Evolutionary conservation across 2,329 filamentous ascomycete genomes (phyloP).

Genomic region (Talaromyces sp.): DNA sequence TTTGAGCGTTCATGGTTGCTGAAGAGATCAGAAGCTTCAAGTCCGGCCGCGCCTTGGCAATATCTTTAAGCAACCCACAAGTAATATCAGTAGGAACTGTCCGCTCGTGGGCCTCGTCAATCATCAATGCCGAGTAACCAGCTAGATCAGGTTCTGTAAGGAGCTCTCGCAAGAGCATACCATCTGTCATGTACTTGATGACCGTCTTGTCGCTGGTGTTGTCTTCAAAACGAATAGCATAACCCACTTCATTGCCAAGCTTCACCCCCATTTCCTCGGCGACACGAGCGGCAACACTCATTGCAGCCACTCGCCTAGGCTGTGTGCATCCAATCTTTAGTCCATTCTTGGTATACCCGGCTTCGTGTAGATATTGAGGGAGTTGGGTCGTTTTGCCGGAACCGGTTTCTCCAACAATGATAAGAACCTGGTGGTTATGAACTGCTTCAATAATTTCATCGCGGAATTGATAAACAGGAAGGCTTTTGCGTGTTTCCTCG

Average conservation of each 20-base stretch:
- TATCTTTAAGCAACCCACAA: constrained; percentile 80
- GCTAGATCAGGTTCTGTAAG: constrained; percentile 80
- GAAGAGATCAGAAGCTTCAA: constrained; percentile 88
- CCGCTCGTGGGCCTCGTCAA: constrained; percentile 95
- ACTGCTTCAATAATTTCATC: constrained; percentile 83
- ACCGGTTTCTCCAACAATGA: constrained; percentile 92
- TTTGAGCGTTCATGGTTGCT: constrained; percentile 88
- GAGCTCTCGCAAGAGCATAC: constrained; percentile 86
- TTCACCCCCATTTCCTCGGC: constrained; percentile 90
- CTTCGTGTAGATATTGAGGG: constrained; percentile 88
- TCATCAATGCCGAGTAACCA: constrained; percentile 84
- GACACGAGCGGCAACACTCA: constrained; percentile 95
- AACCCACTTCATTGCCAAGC: constrained; percentile 87
- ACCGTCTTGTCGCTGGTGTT: constrained; percentile 85
- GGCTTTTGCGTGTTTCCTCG: constrained; percentile 80
- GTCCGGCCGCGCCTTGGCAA: constrained; percentile 75
- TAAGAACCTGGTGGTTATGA: constrained; percentile 77
- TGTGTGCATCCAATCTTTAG: constrained; percentile 91
- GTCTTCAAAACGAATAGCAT: constrained; percentile 92
- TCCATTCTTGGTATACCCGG: constrained; percentile 77
- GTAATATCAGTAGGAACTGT: constrained; percentile 88
- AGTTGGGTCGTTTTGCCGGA: constrained; percentile 94
- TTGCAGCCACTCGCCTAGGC: constrained; percentile 88
- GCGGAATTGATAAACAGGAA: constrained; percentile 85
- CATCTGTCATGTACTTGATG: constrained; percentile 95